Base-by-base conservation (phyloP, 2,329 filamentous ascomycete species). In the Aspergillus sp. region DNA sequence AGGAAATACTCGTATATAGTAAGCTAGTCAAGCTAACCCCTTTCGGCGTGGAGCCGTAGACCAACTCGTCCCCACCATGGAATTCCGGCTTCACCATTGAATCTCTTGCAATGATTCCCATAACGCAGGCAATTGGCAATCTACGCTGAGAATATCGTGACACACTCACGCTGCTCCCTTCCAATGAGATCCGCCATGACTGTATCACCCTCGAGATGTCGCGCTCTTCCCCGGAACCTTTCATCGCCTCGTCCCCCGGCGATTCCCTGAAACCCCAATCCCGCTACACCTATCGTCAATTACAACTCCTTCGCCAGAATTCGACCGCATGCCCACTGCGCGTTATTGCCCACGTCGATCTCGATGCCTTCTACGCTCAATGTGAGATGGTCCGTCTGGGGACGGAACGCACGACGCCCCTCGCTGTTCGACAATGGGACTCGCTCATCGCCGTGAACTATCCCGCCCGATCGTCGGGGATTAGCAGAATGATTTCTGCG, bases 281-380 rank as follows among this genome's bases (percentile, higher is more conserved):
- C 11, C 79, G 77, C 45, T 97, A 93, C 69, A 96, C 89, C 3
- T 89, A 87, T 64, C 87, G 86, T 48, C 84, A 97, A 42, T 77
- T 97, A 11, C 76, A 81, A 30, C 84, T 90, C 51, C 79, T 97
- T 45, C 80, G 83, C 6, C 77, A 82, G 7, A 89, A 79, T 53
- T 82, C 81, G 30, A 75, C 83, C 0, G 81, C 82, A 7, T 89
- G 82, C 40, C 91, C 91, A 1, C 75, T 98, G 31, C 83, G 93
- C 37, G 86, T 94, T 27, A 82, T 96, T 54, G 88, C 89, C 6
- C 90, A 96, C 65, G 82, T 97, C 50, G 93, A 98, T 60, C 82
- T 98, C 47, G 93, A 98, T 78, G 91, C 91, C 33, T 98, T 98
- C 69, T 98, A 98, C 65, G 86, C 87, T 4, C 93, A 98, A 72